Evolutionary conservation across 441 rosid genomes (phyloP), one percentile per base, ranked within the genome.

Genomic region (Pelargonium australe): DNA sequence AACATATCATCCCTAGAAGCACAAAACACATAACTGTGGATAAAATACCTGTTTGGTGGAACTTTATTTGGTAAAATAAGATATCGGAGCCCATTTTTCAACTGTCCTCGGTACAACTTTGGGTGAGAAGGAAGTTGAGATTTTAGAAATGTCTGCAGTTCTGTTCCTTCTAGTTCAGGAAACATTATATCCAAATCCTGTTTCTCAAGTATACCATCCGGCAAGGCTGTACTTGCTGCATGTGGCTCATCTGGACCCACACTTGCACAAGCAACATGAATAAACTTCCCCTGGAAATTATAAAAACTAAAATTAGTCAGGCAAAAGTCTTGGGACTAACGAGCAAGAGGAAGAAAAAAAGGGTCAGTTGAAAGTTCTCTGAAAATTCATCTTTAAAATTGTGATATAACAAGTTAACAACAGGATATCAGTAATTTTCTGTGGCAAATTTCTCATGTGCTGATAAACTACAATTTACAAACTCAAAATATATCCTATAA

Each of bases 201-300:
- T 70, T 88, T 85, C 83, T 90, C 99, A 34, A 83, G 82, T 65
- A 87, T 76, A 41, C 90, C 88, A 75, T 88, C 96, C 5, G 96
- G 97, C 82, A 92, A 91, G 71, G 96, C 79, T 63, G 91, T 87
- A 75, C 91, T 84, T 40, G 96, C 82, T 16, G 96, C 99, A 85
- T 92, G 98, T 13, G 99, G 98, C 84, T 92, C 99, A 76, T 90
- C 94, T 37, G 99, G 98, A 76, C 99, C 97, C 75, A 85, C 85
- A 37, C 95, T 88, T 53, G 99, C 96, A 78, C 75, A 63, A 0
- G 85, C 81, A 83, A 80, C 73, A 73, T 74, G 80, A 57, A 76
- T 71, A 74, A 11, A 80, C 75, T 74, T 87, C 64, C 73, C 78
- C 96, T 84, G 85, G 79, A 72, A 78, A 76, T 41, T 60, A 68